Evolutionary conservation across 2,329 filamentous ascomycete genomes (phyloP), one percentile per base, ranked within the genome.

Genomic region (Thelonectria discophora): DNA sequence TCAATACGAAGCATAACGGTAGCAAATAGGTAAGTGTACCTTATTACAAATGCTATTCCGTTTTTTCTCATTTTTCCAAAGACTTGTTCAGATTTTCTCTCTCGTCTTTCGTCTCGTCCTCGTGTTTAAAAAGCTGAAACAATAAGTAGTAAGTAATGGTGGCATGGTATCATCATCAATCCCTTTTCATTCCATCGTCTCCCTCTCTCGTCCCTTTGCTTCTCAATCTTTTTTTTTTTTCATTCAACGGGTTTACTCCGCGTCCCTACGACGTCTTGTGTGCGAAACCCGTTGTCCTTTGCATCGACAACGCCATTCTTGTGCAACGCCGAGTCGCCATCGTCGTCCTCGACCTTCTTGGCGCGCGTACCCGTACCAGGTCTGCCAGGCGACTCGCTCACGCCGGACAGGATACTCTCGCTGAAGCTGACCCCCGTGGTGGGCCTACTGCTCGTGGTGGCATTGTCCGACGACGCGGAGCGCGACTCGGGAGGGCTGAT

Each of bases 331-430:
- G 62, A 47, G 6, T 56, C 63, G 11, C 62, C 49, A 34, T 69
- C 47, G 17, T 58, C 21, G 43, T 64, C 21, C 49, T 61, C 52
- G 27, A 62, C 21, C 39, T 64, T 55, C 39, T 64, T 55, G 34
- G 54, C 51, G 15, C 49, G 17, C 24, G 9, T 46, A 8, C 65
- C 63, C n/a, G 71, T 72, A 7, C 55, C 60, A 20, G 68, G 68
- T 9, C 67, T 65, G 21, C 70, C 68, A 10, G 66, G 64, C 7
- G 69, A 70, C 21, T 72, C 72, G 59, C 75, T 76, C 3, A 73
- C 77, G 1, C 71, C 74, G 7, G 81, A 82, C 20, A 82, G 75
- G 30, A 82, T 74, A 57, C 79, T 81, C 66, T 83, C 80, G 49
- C 76, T 77, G 55, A 81, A 81, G 63, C 79, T 81, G 43, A 74